Evolutionary conservation across 2,329 filamentous ascomycete genomes (phyloP).

Genomic region (Cytospora piceae): DNA sequence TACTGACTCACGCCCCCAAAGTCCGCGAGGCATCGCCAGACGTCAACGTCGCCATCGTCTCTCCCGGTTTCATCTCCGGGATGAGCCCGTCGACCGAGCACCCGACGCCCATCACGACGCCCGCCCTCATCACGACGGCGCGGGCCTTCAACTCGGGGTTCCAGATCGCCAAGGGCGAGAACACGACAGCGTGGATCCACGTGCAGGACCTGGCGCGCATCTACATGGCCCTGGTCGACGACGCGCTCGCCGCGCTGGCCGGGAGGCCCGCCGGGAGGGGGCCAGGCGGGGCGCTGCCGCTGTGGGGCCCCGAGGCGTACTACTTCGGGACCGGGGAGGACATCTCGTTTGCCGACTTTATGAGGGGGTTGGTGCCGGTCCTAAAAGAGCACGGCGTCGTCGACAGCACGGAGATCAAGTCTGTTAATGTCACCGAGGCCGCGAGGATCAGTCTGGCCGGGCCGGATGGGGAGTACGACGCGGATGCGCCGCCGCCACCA

Average conservation of each 20-base stretch:
- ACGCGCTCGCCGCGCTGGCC: constrained; percentile 28
- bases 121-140: constrained; percentile 28
- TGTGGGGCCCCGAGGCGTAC: constrained; percentile 32
- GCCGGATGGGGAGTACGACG: constrained; percentile 30
- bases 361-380: constrained; percentile 24
- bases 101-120: constrained; percentile 24
- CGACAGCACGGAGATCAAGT: constrained; percentile 23
- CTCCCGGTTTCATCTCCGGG: constrained; percentile 24
- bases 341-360: constrained; percentile 28
- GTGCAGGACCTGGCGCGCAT: constrained; percentile 31
- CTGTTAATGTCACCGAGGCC: constrained; percentile 29
- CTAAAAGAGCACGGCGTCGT: constrained; percentile 29
- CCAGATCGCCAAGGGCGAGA: constrained; percentile 31
- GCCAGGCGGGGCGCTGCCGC: neutral
- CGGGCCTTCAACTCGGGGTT: constrained; percentile 31
- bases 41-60: constrained; percentile 33
- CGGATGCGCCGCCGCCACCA: constrained; percentile 30
- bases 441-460: constrained; percentile 29
- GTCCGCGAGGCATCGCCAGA: constrained; percentile 2
- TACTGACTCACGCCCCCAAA: too few relatives aligned
- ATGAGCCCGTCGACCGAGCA: constrained; percentile 28
- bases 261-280: constrained; percentile 23
- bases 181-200: constrained; percentile 30
- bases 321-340: constrained; percentile 31
- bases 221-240: constrained; percentile 29